phyloP scores from a whole-genome alignment of 129 eudicot species.

The Artemisia argyi region DNA sequence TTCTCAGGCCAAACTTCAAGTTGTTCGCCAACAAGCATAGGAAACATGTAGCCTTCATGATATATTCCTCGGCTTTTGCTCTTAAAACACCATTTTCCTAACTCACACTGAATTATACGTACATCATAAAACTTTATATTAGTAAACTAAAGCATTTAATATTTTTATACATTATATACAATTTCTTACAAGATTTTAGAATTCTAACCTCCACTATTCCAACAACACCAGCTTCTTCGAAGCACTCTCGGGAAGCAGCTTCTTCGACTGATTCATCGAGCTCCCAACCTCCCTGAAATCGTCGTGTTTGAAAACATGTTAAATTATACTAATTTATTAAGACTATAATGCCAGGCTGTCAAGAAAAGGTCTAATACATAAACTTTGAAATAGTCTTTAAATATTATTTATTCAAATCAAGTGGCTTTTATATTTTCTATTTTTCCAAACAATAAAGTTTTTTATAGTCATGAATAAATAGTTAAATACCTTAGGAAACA shows the following conservation, averaged over 20 bases:
- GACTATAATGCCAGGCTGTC: background rate
- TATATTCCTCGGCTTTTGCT: constrained; percentile 62
- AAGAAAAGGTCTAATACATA: background rate
- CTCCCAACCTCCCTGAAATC: constrained; percentile 84
- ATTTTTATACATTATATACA: background rate
- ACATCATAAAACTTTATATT: constrained; percentile 8
- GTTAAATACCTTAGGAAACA: constrained; percentile 79
- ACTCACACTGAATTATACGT: constrained; percentile 47
- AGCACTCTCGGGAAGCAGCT: constrained; percentile 76
- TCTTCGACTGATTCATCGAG: constrained; percentile 77
- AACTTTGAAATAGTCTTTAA: constrained; percentile 21
- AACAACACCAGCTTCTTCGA: constrained; percentile 89
- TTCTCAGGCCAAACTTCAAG: constrained; percentile 85
- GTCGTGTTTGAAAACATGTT: background rate
- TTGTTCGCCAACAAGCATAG: constrained; percentile 75
- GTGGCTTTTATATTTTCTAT: constrained; percentile 27
- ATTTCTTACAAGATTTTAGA: background rate
- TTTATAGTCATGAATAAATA: background rate
- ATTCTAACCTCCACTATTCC: constrained; percentile 60
- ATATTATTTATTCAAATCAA: constrained; percentile 33
- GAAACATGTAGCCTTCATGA: constrained; percentile 75
- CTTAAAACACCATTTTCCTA: constrained; percentile 78
- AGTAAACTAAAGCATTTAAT: background rate
- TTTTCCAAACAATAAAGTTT: background rate
- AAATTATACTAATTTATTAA: background rate